Conservation (phyloP, 2,329 filamentous ascomycete species). For the Sporothrix brunneoviolacea region DNA sequence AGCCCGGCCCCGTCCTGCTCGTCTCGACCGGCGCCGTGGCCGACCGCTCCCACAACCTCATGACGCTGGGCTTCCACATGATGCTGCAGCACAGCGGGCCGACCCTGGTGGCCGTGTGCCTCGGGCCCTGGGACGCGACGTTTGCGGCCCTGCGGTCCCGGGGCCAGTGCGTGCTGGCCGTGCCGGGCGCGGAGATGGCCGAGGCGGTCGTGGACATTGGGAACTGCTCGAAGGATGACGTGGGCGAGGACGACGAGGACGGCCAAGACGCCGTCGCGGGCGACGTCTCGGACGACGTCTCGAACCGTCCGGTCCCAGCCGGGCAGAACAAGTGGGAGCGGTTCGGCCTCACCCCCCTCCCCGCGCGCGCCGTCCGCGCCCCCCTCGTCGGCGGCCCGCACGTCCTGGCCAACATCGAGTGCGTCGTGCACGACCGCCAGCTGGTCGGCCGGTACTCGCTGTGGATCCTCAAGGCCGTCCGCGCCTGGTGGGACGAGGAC, state of each 20-base stretch:
- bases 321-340: too few species aligned
- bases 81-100: constrained; percentile 30
- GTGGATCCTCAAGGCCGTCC: constrained; percentile 29
- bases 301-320: too few species aligned
- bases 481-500: constrained; percentile 26
- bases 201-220: constrained; percentile 23
- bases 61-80: constrained; percentile 34
- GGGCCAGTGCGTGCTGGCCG: constrained; percentile 28
- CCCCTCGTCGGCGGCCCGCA: constrained; percentile 26
- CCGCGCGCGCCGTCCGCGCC: too few species aligned
- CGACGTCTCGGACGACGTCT: too few species aligned
- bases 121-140: constrained; percentile 30
- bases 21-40: constrained; percentile 27
- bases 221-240: too few species aligned
- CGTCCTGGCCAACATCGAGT: constrained; percentile 30
- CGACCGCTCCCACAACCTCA: constrained; percentile 29
- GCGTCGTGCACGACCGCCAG: constrained; percentile 28
- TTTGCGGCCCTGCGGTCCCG: constrained; percentile 24
- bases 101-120: constrained; percentile 26
- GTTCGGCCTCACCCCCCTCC: too few species aligned
- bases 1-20: constrained; percentile 29
- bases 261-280: too few species aligned
- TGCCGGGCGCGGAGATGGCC: constrained; percentile 15
- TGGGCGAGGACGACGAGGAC: too few species aligned
- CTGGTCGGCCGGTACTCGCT: constrained; percentile 29